These are phyloP conservation scores for Trichomonas vaginalis DNA, from an alignment of 208 protist genomes.

Conservation along the genomic window DNA sequence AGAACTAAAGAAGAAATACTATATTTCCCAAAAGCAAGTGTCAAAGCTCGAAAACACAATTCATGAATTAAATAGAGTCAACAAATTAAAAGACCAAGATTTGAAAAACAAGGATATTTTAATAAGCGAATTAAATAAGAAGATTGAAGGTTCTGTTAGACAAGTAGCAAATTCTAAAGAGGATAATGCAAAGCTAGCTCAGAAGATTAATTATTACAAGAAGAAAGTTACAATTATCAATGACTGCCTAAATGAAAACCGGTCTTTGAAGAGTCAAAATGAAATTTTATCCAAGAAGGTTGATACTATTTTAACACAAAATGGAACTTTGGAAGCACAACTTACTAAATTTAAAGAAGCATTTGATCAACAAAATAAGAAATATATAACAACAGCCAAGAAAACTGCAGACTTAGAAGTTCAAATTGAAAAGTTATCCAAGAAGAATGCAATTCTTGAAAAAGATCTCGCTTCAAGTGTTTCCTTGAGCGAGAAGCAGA, in stretches of 20 bases:
- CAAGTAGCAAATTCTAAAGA: neutral
- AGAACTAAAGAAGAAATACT: neutral
- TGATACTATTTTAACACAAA: neutral
- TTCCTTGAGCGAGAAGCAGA: neutral
- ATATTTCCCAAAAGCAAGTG: neutral
- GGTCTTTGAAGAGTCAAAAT: neutral
- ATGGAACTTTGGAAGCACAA: neutral
- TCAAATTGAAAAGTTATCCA: neutral
- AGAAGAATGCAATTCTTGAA: neutral
- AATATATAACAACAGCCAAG: neutral
- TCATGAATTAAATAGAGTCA: neutral
- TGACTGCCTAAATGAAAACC: neutral
- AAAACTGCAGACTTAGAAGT: neutral
- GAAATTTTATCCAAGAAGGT: neutral
- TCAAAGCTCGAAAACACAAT: neutral
- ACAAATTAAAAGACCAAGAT: neutral
- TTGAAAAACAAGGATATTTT: neutral
- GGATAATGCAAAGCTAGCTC: neutral
- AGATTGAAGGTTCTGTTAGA: neutral
- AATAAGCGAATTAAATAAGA: neutral
- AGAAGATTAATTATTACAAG: neutral
- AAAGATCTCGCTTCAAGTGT: neutral
- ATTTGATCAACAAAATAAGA: neutral
- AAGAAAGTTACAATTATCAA: neutral
- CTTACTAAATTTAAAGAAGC: neutral